Conservation (phyloP, 2,329 filamentous ascomycete species). For the Didymella glomerata region DNA sequence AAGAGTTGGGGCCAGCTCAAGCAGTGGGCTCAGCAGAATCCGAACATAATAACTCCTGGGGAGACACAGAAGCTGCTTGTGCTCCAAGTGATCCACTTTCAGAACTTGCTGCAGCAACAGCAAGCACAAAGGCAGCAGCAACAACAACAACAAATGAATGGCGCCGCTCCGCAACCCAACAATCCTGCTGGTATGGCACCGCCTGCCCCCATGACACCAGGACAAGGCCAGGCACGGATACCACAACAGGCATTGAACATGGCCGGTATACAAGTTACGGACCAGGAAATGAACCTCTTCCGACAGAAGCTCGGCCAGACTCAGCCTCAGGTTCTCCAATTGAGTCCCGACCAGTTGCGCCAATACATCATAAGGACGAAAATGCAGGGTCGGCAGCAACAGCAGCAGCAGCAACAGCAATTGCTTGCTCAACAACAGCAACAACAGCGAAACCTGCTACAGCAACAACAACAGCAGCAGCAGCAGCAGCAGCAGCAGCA, state of each 20-base stretch:
- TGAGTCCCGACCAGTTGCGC: constrained; percentile 38
- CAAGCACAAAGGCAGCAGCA: constrained; percentile 7
- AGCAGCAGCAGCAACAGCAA: constrained; percentile 25
- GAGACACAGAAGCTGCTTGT: constrained; percentile 45
- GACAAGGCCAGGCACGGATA: constrained; percentile 37
- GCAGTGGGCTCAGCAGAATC: constrained; percentile 60
- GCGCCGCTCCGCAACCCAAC: constrained; percentile 34
- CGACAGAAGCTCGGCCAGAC: constrained; percentile 43
- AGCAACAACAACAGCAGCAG: constrained; percentile 22
- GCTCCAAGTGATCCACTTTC: constrained; percentile 56
- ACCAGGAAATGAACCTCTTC: constrained; percentile 53
- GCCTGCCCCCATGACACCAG: constrained; percentile 52
- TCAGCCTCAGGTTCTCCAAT: constrained; percentile 37
- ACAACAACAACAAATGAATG: constrained; percentile 25
- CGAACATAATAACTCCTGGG: constrained; percentile 36
- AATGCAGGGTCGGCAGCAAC: constrained; percentile 29
- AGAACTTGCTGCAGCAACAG: constrained; percentile 48
- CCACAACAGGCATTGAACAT: constrained; percentile 43
- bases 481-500: constrained; percentile 29
- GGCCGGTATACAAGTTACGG: constrained; percentile 43
- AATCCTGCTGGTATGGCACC: constrained; percentile 44
- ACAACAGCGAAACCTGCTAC: constrained; percentile 31
- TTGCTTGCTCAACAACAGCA: constrained; percentile 41
- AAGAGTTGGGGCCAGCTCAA: constrained; percentile 67
- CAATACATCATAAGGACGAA: constrained; percentile 38